Evolutionary conservation across 208 protist genomes (phyloP).

Genomic region (Crithidia bombi): DNA sequence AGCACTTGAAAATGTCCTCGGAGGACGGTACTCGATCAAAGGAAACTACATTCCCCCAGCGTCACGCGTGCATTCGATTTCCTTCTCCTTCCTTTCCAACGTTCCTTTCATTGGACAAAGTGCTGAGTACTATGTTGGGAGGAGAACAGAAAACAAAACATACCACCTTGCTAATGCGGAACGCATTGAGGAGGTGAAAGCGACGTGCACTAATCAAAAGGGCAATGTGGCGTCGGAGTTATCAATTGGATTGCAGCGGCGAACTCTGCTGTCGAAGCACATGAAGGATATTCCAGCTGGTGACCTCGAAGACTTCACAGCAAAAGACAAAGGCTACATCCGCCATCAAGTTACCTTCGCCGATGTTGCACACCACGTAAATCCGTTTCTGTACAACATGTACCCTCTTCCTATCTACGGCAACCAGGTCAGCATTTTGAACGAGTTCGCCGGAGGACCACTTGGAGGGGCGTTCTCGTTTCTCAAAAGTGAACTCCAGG

Average conservation of each 20-base stretch:
- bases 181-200: conserved; percentile 76
- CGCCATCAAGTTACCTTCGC: conserved; percentile 59
- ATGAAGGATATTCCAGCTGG: conserved; percentile 41
- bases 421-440: conserved; percentile 44
- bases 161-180: conserved; percentile 70
- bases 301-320: conserved; percentile 52
- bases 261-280: conserved; percentile 60
- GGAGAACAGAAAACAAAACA: conserved; percentile 63
- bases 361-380: conserved; percentile 65
- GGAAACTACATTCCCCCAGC: conserved; percentile 85
- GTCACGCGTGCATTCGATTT: conserved; percentile 72
- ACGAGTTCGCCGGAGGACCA: conserved; percentile 68
- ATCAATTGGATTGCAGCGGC: conserved; percentile 73
- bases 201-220: conserved; percentile 59
- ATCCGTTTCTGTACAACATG: conserved; percentile 81
- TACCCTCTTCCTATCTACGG: conserved; percentile 86
- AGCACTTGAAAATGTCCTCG: conserved; percentile 76
- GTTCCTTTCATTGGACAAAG: conserved; percentile 77
- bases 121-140: conserved; percentile 80
- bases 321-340: conserved; percentile 75
- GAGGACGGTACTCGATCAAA: conserved; percentile 75
- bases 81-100: conserved; percentile 78
- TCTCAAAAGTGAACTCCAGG: conserved; percentile 75
- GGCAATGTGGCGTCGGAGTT: conserved; percentile 55
- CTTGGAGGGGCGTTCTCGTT: conserved; percentile 68